These are phyloP conservation scores for Hemileccinum rubropunctum DNA, from an alignment of 768 basidiomycete genomes.

Conservation along the genomic window DNA sequence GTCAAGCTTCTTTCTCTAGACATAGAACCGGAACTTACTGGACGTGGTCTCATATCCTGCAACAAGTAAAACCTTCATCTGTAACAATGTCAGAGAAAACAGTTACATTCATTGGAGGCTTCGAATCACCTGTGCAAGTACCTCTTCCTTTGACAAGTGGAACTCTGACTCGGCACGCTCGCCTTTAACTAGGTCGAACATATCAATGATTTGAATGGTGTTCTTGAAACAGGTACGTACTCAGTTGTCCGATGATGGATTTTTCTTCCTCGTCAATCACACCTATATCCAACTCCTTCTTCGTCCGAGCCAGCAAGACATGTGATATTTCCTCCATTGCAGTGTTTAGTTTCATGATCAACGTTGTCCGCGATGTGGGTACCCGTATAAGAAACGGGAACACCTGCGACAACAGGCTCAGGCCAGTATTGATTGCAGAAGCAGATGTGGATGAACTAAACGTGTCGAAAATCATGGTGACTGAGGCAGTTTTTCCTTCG, in stretches of 20 bases:
- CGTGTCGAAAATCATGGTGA: constrained; percentile 41
- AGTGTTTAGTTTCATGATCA: constrained; percentile 28
- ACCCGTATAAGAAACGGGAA: constrained; percentile 37
- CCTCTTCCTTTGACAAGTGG: constrained; percentile 28
- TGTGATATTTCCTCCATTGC: constrained; percentile 42
- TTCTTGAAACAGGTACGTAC: constrained; percentile 19
- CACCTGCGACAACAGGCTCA: constrained; percentile 36
- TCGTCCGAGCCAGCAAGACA: constrained; percentile 36
- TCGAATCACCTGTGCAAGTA: constrained; percentile 22
- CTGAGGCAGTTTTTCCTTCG: constrained; percentile 43
- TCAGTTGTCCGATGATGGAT: constrained; percentile 26
- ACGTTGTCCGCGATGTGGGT: constrained; percentile 35
- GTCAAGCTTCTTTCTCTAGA: not conserved
- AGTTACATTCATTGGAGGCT: too few relatives aligned
- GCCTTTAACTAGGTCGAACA: constrained; percentile 34
- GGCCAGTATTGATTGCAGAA: constrained; percentile 28
- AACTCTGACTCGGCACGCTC: constrained; percentile 26
- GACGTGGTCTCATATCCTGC: constrained; percentile 27
- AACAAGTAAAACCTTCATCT: constrained; percentile 22
- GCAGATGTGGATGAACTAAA: constrained; percentile 22
- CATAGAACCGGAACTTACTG: constrained; percentile 3
- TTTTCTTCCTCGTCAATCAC: constrained; percentile 21
- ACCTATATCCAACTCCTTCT: constrained; percentile 30
- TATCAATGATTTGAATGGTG: not conserved
- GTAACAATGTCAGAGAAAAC: not conserved